These are phyloP conservation scores for Verticillium zaregamsianum DNA, from an alignment of 2,329 filamentous ascomycete species.

Conservation along the genomic window DNA sequence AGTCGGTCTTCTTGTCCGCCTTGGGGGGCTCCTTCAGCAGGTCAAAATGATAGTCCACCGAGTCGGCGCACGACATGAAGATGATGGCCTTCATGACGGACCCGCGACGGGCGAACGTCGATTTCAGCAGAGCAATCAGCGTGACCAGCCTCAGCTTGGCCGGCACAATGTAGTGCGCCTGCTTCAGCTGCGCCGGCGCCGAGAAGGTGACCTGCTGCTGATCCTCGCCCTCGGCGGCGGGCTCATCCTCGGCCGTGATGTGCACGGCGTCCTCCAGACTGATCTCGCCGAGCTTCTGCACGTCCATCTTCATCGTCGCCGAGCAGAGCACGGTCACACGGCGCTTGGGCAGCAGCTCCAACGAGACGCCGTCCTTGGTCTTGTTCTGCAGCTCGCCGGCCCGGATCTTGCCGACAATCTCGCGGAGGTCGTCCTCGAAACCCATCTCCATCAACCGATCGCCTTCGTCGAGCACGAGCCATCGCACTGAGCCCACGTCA, in stretches of 20 bases:
- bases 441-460: slow-evolving; percentile 98
- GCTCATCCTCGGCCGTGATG: slow-evolving; percentile 61
- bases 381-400: slow-evolving; percentile 55
- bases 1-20: slow-evolving; percentile 11
- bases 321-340: slow-evolving; percentile 89
- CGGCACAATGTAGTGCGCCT: slow-evolving; percentile 82
- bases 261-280: slow-evolving; percentile 90
- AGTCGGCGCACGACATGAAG: slow-evolving; percentile 95
- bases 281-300: slow-evolving; percentile 89
- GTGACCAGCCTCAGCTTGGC: slow-evolving; percentile 90
- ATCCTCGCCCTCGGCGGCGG: slow-evolving; percentile 37
- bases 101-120: slow-evolving; percentile 81
- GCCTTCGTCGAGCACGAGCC: slow-evolving; percentile 93
- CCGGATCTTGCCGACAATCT: slow-evolving; percentile 77
- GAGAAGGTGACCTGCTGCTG: slow-evolving; percentile 60
- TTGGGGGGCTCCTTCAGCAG: slow-evolving; percentile 54
- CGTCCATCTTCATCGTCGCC: slow-evolving; percentile 96
- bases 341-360: slow-evolving; percentile 66
- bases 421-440: slow-evolving; percentile 90
- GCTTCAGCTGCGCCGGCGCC: slow-evolving; percentile 89
- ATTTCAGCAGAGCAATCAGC: slow-evolving; percentile 76
- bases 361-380: slow-evolving; percentile 52
- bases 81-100: slow-evolving; percentile 96
- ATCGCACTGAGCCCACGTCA: slow-evolving; percentile 83
- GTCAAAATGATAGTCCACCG: slow-evolving; percentile 94